Evolutionary conservation across 331 rosid species (phyloP).

Genomic region (Erythrophleum ivorense): DNA sequence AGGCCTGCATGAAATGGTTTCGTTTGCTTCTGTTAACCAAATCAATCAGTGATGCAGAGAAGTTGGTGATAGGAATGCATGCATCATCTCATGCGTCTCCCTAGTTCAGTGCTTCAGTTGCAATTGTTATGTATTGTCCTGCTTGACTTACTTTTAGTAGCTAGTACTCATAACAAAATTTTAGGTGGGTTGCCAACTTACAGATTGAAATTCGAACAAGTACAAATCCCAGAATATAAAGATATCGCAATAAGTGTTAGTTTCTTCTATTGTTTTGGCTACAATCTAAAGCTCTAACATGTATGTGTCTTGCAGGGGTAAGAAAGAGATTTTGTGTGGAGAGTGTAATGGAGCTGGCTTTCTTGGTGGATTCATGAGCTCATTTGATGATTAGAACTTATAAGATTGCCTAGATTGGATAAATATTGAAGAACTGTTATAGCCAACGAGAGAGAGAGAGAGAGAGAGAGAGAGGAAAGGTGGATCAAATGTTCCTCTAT

Average conservation of each 20-base stretch:
- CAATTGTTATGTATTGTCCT: constrained; percentile 3
- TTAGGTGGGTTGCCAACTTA: not conserved
- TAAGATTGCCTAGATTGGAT: constrained; percentile 34
- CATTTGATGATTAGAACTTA: constrained; percentile 60
- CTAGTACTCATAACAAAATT: not conserved
- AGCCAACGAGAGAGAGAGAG: constrained; percentile 7
- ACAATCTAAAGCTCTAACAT: not conserved
- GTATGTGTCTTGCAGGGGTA: constrained; percentile 72
- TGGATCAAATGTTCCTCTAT: constrained; percentile 26
- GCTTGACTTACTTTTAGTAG: not conserved
- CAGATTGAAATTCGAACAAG: not conserved
- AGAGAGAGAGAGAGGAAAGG: constrained; percentile 29
- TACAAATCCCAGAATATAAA: constrained; percentile 1
- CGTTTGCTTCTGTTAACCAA: not conserved
- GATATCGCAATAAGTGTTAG: constrained; percentile 8
- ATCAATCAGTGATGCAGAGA: not conserved
- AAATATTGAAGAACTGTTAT: constrained; percentile 18
- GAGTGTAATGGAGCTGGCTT: constrained; percentile 96
- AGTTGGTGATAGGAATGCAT: not conserved
- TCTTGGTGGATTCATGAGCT: constrained; percentile 88
- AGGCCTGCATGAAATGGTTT: not conserved
- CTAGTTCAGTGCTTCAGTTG: not conserved
- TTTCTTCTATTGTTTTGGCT: constrained; percentile 9
- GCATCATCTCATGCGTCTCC: not conserved
- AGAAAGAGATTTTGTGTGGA: constrained; percentile 84